Percentiles rank a stretch among this genome's conserved stretches.
These are phyloP conservation scores for Tuctoria greenei DNA, from an alignment of 176 grass and related monocot species.

Conservation along the genomic window DNA sequence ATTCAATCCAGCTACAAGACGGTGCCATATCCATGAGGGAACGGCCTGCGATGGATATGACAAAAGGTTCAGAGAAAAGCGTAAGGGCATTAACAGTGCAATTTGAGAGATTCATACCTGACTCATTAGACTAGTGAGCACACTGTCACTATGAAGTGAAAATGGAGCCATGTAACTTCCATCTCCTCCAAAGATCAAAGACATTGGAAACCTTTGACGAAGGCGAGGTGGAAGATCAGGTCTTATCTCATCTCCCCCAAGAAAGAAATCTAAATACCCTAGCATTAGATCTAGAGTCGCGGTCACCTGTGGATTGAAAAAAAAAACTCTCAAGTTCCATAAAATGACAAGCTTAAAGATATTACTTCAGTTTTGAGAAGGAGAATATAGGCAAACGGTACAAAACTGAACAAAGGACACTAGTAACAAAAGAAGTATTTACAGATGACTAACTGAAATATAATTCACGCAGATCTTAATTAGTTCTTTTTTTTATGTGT, in stretches of 20 bases:
- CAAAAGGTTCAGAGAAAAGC: too few species aligned
- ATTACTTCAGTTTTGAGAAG: too few species aligned
- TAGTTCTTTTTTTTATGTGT: too few species aligned
- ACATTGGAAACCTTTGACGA: constrained; percentile 91
- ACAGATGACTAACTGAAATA: too few species aligned
- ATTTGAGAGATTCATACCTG: constrained; percentile 44
- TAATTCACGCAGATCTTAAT: too few species aligned
- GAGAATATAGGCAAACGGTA: too few species aligned
- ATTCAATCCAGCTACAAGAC: constrained; percentile 84
- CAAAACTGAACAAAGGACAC: too few species aligned
- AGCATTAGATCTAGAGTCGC: constrained; percentile 93
- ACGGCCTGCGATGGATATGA: constrained; percentile 44
- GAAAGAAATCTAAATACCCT: constrained; percentile 94
- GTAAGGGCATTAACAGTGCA: too few species aligned
- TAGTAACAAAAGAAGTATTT: too few species aligned
- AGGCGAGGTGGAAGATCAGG: constrained; percentile 78
- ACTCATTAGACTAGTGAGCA: constrained; percentile 82
- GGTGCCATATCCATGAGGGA: constrained; percentile 90
- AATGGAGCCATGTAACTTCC: constrained; percentile 98
- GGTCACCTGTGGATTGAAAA: constrained; percentile 62
- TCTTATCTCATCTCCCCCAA: constrained; percentile 94
- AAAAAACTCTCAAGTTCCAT: neutral
- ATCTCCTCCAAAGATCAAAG: constrained; percentile 86
- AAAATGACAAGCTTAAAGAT: neutral
- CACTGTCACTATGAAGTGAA: constrained; percentile 93